These are phyloP conservation scores for Neurospora africana DNA, from an alignment of 495 filamentous ascomycete genomes.

Conservation along the genomic window DNA sequence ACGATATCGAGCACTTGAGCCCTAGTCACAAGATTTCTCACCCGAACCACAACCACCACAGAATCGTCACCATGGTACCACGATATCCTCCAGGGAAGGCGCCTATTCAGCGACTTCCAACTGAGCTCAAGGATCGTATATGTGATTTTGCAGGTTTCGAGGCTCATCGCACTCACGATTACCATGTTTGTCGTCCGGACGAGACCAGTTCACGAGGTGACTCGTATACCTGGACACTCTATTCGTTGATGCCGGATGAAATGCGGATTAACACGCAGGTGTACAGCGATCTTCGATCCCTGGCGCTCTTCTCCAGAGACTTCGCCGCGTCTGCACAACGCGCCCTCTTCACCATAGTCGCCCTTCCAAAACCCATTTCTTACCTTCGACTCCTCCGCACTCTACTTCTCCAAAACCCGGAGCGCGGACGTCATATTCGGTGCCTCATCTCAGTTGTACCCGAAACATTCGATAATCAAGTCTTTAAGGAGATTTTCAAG, in stretches of 20 bases:
- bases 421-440: neutral
- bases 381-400: neutral
- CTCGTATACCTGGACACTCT: neutral
- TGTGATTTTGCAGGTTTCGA: neutral
- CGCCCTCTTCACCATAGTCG: neutral
- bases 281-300: neutral
- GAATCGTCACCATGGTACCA: neutral
- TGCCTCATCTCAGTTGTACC: neutral
- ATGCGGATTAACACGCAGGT: neutral
- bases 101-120: neutral
- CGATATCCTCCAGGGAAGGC: neutral
- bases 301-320: neutral
- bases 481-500: accelerated
- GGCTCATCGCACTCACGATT: neutral
- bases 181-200: neutral
- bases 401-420: neutral
- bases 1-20: neutral
- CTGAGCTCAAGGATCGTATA: neutral
- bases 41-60: neutral
- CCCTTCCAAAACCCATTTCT: neutral
- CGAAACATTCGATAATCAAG: neutral
- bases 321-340: neutral
- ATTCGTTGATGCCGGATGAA: neutral
- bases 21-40: neutral
- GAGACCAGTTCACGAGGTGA: neutral